phyloP scores from a whole-genome alignment of 2,329 filamentous ascomycete species.

The Alternaria dauci region DNA sequence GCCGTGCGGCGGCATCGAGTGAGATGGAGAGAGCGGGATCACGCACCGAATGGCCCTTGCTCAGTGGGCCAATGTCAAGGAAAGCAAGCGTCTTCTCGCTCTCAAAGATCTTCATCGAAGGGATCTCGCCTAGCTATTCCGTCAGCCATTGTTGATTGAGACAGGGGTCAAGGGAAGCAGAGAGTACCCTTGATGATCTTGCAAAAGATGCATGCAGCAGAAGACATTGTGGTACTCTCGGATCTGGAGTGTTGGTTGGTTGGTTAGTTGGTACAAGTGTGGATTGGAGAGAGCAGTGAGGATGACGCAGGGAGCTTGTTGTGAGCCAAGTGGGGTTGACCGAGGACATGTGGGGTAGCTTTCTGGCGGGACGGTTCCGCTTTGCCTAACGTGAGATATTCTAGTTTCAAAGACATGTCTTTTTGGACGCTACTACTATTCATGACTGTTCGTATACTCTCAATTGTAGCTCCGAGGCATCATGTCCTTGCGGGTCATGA shows the following conservation, averaged over 20 bases:
- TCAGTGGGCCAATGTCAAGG: constrained; percentile 92
- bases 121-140: constrained; percentile 79
- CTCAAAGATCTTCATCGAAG: constrained; percentile 95
- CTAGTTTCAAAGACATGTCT: neutral
- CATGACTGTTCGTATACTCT: neutral
- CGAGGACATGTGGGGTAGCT: constrained; percentile 33
- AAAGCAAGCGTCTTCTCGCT: constrained; percentile 93
- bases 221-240: constrained; percentile 60
- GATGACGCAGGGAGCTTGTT: constrained; percentile 21
- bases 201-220: constrained; percentile 91
- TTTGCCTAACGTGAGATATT: neutral
- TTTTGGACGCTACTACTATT: neutral
- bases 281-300: constrained; percentile 18
- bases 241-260: constrained; percentile 21
- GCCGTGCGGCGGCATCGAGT: neutral
- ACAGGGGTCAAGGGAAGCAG: constrained; percentile 3
- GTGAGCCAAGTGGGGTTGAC: constrained; percentile 20
- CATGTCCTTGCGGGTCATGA: constrained; percentile 13
- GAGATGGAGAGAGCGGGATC: neutral
- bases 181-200: constrained; percentile 91
- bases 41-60: constrained; percentile 85
- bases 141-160: neutral
- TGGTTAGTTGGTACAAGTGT: constrained; percentile 31
- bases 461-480: neutral
- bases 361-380: constrained; percentile 7